phyloP scores from a whole-genome alignment of 208 protist species.

The Acanthamoeba healyi region DNA sequence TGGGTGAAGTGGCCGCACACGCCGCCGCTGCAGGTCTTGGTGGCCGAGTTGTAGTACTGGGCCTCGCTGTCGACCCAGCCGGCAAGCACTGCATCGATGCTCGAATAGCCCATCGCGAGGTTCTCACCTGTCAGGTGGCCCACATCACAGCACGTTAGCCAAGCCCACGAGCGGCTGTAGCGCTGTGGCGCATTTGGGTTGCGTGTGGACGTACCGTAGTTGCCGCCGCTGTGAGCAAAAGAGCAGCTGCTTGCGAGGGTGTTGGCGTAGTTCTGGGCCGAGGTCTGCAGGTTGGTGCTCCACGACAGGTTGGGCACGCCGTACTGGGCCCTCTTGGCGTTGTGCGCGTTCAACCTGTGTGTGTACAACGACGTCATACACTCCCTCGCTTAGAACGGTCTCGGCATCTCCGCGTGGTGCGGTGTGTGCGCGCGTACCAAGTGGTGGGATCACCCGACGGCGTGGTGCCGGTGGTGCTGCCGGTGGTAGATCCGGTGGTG shows the following conservation, averaged over 20 bases:
- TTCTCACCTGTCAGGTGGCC: slow-evolving; percentile 51
- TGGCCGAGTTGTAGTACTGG: slow-evolving; percentile 22
- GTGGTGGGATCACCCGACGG: background rate
- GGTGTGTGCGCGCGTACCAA: background rate
- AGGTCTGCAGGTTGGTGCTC: slow-evolving; percentile 12
- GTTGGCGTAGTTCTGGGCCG: slow-evolving; percentile 45
- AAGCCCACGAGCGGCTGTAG: too few relatives aligned
- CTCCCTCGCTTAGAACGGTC: too few relatives aligned
- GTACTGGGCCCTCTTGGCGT: background rate
- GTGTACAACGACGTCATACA: background rate
- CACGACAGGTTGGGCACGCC: slow-evolving; percentile 20
- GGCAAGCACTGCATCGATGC: background rate
- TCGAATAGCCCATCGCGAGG: slow-evolving; percentile 22
- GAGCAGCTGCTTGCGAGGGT: background rate
- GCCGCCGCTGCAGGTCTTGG: slow-evolving; percentile 12
- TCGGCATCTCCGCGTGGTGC: too few relatives aligned
- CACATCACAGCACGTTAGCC: too few relatives aligned
- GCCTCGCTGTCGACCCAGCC: slow-evolving; percentile 32
- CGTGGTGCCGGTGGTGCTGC: too few relatives aligned
- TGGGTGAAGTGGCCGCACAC: slow-evolving; percentile 75
- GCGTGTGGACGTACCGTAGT: slow-evolving; percentile 36
- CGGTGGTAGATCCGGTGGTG: background rate
- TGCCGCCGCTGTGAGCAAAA: background rate
- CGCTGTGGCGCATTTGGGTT: background rate
- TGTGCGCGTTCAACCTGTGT: slow-evolving; percentile 38